These are phyloP conservation scores for Tanacetum coccineum DNA, from an alignment of 129 eudicot genomes.

Conservation along the genomic window DNA sequence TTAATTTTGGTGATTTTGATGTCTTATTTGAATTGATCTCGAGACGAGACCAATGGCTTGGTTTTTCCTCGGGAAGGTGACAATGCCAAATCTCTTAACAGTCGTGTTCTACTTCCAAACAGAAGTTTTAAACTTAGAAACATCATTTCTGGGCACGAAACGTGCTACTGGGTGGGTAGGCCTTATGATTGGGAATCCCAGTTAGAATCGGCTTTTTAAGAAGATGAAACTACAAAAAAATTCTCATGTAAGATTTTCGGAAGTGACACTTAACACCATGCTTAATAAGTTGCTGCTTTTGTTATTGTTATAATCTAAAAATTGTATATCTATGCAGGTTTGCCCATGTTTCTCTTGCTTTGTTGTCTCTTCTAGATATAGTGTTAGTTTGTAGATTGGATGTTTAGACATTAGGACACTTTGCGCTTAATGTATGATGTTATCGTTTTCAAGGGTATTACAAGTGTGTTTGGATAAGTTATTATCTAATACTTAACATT, in stretches of 20 bases:
- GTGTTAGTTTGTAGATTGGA: constrained; percentile 66
- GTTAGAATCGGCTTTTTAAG: constrained; percentile 77
- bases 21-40: constrained; percentile 22
- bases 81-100: constrained; percentile 80
- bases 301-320: constrained; percentile 9
- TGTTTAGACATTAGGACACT: no score
- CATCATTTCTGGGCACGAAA: constrained; percentile 81
- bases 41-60: constrained; percentile 91
- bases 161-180: constrained; percentile 92
- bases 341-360: constrained; percentile 64
- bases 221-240: constrained; percentile 66
- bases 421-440: no score
- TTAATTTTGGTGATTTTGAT: constrained; percentile 11
- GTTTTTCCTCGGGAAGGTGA: constrained; percentile 89
- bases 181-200: constrained; percentile 82
- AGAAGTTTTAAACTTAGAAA: constrained; percentile 68
- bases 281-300: background rate
- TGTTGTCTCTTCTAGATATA: constrained; percentile 56
- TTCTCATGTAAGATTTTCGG: constrained; percentile 62
- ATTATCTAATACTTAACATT: no score
- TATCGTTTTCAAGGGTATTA: no score
- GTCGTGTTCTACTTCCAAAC: constrained; percentile 93
- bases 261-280: background rate
- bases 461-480: no score
- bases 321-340: constrained; percentile 46